phyloP scores from a whole-genome alignment of 192 early-diverging fungal species.

The Linnemannia schmuckeri region DNA sequence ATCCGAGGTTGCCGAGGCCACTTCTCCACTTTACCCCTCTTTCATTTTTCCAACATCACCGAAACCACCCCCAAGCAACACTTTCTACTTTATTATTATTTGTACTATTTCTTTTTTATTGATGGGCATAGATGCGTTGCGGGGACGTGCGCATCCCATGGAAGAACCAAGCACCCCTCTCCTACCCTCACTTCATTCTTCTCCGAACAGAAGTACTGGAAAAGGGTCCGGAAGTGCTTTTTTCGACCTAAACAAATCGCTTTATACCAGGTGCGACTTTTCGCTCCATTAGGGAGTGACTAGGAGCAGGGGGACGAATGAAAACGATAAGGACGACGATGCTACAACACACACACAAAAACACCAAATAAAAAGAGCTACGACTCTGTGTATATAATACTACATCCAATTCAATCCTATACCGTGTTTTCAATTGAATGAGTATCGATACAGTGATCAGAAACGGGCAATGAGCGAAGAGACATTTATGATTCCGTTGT shows the following conservation, averaged over 20 bases:
- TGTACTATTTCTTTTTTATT: constrained; percentile 2
- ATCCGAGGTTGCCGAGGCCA: too few species aligned
- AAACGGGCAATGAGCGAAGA: background rate
- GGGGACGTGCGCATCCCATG: background rate
- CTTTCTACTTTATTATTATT: background rate
- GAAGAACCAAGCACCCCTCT: background rate
- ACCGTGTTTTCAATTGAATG: background rate
- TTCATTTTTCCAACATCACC: background rate
- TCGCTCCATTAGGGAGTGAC: background rate
- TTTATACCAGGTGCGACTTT: constrained; percentile 1
- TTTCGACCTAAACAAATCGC: constrained; percentile 9
- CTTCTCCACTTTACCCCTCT: background rate
- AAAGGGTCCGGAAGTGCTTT: background rate
- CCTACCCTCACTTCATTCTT: background rate
- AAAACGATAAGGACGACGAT: constrained; percentile 7
- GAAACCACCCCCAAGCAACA: background rate
- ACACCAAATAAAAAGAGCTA: background rate
- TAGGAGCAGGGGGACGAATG: background rate
- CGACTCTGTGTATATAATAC: background rate
- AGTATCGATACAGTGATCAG: background rate
- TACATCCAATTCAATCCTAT: background rate
- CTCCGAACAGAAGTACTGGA: background rate
- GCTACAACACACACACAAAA: background rate
- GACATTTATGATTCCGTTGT: background rate
- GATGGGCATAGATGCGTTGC: constrained; percentile 26